Conservation (phyloP, 352 stramenopile species). For the Globisporangium acanthophoron region DNA sequence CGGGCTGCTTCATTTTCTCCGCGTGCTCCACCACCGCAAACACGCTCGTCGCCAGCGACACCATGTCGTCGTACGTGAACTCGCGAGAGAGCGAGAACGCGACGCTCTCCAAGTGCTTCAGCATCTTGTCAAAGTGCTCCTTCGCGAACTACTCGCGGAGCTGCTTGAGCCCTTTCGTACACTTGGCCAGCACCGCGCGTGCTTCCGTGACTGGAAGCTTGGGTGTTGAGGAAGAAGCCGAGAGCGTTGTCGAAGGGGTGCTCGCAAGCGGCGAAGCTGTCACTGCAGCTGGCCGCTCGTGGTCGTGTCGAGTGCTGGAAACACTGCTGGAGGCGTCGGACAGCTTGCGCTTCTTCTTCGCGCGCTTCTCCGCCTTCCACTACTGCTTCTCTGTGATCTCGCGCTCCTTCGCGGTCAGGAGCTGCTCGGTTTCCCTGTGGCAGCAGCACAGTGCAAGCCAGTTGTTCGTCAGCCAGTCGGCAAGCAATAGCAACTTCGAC, state of each 20-base stretch:
- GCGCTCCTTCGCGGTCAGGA: constrained; percentile 9
- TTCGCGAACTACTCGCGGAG: constrained; percentile 38
- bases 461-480: not conserved
- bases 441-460: not conserved
- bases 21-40: constrained; percentile 38
- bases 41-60: constrained; percentile 26
- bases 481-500: not conserved
- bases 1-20: constrained; percentile 26
- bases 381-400: constrained; percentile 16
- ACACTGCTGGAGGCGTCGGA: constrained; percentile 3
- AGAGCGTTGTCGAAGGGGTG: not conserved
- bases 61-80: constrained; percentile 28
- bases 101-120: constrained; percentile 43
- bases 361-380: constrained; percentile 15
- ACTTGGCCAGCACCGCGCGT: constrained; percentile 17
- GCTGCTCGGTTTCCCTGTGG: constrained; percentile 4
- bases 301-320: not conserved
- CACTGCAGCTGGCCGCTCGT: not conserved
- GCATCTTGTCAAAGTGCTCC: constrained; percentile 28
- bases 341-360: constrained; percentile 22
- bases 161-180: constrained; percentile 21
- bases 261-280: not conserved
- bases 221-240: not conserved
- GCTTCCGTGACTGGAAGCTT: not conserved
- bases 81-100: constrained; percentile 34